Conservation (phyloP, 2,329 filamentous ascomycete genomes). For the Fusarium hostae region DNA sequence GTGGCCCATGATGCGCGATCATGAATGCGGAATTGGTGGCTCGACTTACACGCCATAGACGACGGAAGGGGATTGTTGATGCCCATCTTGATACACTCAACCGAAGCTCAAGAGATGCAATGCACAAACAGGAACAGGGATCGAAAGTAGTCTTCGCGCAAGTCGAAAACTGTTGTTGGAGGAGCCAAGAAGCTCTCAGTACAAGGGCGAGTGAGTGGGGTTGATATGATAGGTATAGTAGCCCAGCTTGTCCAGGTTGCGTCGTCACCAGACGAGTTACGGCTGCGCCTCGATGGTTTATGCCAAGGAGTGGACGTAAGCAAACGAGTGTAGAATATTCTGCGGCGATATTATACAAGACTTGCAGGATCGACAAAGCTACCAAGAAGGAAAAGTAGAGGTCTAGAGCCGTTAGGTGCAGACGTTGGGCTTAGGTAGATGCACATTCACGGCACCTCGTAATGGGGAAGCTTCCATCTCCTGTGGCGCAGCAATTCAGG, state of each 20-base stretch:
- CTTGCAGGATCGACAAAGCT: constrained; percentile 11
- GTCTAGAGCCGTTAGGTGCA: background rate
- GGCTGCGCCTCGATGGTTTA: constrained; percentile 36
- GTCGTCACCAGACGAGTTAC: constrained; percentile 33
- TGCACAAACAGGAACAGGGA: background rate
- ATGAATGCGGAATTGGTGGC: constrained; percentile 13
- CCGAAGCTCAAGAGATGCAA: background rate
- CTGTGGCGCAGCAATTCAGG: constrained; percentile 29
- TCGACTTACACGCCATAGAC: constrained; percentile 73
- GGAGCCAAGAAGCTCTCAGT: constrained; percentile 33
- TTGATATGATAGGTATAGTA: constrained; percentile 24
- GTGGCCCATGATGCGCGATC: constrained; percentile 36
- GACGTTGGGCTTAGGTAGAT: constrained; percentile 13
- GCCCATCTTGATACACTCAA: constrained; percentile 59
- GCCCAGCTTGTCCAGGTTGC: constrained; percentile 23
- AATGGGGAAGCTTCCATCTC: constrained; percentile 1
- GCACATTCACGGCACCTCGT: constrained; percentile 4
- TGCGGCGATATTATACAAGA: constrained; percentile 2
- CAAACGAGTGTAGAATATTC: constrained; percentile 1
- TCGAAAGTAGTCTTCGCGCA: background rate
- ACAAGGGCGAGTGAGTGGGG: constrained; percentile 32
- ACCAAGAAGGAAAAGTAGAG: background rate
- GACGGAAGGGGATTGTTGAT: constrained; percentile 75
- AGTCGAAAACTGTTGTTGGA: constrained; percentile 22
- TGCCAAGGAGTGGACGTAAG: constrained; percentile 16